Conservation (phyloP, 2,329 filamentous ascomycete genomes). For the Fusarium napiforme region DNA sequence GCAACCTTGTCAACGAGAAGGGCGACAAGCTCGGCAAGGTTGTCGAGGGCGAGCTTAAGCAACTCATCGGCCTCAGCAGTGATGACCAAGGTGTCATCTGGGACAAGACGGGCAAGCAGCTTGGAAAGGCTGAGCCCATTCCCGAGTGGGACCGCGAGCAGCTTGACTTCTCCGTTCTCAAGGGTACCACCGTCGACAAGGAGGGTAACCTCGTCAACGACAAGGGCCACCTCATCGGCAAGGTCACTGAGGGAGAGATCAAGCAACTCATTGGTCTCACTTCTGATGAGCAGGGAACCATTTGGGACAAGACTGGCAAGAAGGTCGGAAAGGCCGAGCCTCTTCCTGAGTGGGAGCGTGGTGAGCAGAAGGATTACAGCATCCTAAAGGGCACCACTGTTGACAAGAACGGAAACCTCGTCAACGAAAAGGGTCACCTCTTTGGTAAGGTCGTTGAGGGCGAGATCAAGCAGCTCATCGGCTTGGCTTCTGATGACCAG, state of each 20-base stretch:
- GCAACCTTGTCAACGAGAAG: conserved; percentile 66
- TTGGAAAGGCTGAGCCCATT: conserved; percentile 75
- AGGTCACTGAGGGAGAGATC: conserved; percentile 69
- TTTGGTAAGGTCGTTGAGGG: conserved; percentile 74
- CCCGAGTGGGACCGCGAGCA: conserved; percentile 58
- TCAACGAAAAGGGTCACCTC: conserved; percentile 62
- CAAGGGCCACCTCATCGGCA: conserved; percentile 66
- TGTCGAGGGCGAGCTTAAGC: conserved; percentile 69
- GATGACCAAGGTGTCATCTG: conserved; percentile 76
- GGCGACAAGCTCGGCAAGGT: conserved; percentile 69
- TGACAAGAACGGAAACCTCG: conserved; percentile 69
- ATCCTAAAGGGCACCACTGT: conserved; percentile 61
- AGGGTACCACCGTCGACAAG: conserved; percentile 69
- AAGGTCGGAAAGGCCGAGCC: conserved; percentile 74
- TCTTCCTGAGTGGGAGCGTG: conserved; percentile 65
- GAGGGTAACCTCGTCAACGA: conserved; percentile 66
- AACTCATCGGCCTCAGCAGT: conserved; percentile 72
- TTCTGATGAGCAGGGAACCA: conserved; percentile 74
- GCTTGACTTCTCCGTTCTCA: conserved; percentile 33
- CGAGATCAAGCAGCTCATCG: conserved; percentile 71
- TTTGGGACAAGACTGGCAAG: conserved; percentile 71
- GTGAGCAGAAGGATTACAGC: conserved; percentile 44
- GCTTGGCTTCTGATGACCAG: conserved; percentile 72
- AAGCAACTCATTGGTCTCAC: conserved; percentile 72
- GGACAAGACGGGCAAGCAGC: conserved; percentile 69